A percentile compares a stretch with the other conserved stretches of the same genome.
Evolutionary conservation across 2,329 filamentous ascomycete genomes (phyloP).

Genomic region (Chaetomiaceae sp.): DNA sequence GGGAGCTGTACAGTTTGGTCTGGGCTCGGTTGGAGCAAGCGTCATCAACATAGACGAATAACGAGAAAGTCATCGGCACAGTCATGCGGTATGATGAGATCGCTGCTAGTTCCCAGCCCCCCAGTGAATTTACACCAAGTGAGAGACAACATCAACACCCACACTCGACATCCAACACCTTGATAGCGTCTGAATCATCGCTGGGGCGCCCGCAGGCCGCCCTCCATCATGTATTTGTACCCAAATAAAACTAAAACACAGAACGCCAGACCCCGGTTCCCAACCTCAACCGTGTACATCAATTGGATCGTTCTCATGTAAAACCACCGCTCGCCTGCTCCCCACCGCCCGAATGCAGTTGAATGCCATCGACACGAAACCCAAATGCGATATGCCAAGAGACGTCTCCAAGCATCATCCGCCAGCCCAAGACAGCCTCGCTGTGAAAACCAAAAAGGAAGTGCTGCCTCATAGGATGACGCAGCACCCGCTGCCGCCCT

Average conservation of each 20-base stretch:
- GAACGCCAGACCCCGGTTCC: conserved; percentile 13
- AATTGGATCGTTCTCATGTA: conserved; percentile 1
- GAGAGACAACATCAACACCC: neutral
- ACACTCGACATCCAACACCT: too few relatives aligned
- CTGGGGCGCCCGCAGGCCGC: neutral
- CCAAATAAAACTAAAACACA: neutral
- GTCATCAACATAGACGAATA: neutral
- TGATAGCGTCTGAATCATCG: conserved; percentile 2
- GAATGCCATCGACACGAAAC: neutral
- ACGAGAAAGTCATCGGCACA: too few relatives aligned
- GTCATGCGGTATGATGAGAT: neutral
- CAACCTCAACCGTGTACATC: conserved; percentile 3
- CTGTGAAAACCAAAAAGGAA: neutral
- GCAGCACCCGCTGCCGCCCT: conserved; percentile 45
- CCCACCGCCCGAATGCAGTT: conserved; percentile 7
- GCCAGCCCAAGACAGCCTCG: neutral
- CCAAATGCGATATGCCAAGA: neutral
- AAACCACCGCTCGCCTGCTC: conserved; percentile 9
- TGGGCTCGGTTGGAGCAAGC: neutral
- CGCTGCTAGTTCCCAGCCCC: too few relatives aligned
- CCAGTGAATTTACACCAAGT: neutral
- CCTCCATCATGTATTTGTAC: conserved; percentile 8
- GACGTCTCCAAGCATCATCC: neutral
- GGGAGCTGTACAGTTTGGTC: neutral
- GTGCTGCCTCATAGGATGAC: conserved; percentile 35